Evolutionary conservation across 768 basidiomycete species (phyloP).

Genomic region (Phlegmacium glaucopus): DNA sequence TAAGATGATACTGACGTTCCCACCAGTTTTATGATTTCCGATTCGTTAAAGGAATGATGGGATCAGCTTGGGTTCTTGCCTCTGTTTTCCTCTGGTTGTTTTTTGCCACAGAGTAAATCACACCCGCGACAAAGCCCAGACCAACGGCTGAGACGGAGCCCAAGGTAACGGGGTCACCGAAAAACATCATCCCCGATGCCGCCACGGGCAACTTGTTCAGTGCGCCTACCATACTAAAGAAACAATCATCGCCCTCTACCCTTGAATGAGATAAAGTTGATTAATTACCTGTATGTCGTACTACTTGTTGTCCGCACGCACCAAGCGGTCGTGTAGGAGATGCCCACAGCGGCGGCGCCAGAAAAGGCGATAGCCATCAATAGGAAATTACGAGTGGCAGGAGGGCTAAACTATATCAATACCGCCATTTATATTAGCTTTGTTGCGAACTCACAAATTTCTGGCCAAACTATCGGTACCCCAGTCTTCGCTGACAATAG

Average conservation of each 20-base stretch:
- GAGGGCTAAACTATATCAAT: slow-evolving; percentile 57
- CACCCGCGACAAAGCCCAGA: slow-evolving; percentile 87
- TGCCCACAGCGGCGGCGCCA: slow-evolving; percentile 96
- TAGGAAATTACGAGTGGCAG: slow-evolving; percentile 72
- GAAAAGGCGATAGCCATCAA: slow-evolving; percentile 91
- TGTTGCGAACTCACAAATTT: slow-evolving; percentile 74
- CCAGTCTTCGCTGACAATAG: slow-evolving; percentile 89
- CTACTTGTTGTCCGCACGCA: slow-evolving; percentile 94
- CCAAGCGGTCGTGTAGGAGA: slow-evolving; percentile 99
- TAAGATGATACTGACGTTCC: no score
- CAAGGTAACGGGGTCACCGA: slow-evolving; percentile 84
- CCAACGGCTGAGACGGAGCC: slow-evolving; percentile 87
- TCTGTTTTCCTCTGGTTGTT: slow-evolving; percentile 86
- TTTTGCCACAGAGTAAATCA: slow-evolving; percentile 93
- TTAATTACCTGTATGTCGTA: slow-evolving; percentile 88
- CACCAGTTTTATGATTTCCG: slow-evolving; percentile 34
- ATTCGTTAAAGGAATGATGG: slow-evolving; percentile 56
- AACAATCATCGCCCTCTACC: slow-evolving; percentile 5
- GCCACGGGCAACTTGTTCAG: slow-evolving; percentile 98
- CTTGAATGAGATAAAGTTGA: neutral
- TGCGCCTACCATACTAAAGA: slow-evolving; percentile 87
- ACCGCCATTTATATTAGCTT: slow-evolving; percentile 1
- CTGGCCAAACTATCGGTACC: slow-evolving; percentile 64
- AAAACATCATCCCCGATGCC: slow-evolving; percentile 97
- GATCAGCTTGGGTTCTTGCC: slow-evolving; percentile 43